Evolutionary conservation across 2,329 filamentous ascomycete genomes (phyloP).

Genomic region (Colletotrichum lentis): DNA sequence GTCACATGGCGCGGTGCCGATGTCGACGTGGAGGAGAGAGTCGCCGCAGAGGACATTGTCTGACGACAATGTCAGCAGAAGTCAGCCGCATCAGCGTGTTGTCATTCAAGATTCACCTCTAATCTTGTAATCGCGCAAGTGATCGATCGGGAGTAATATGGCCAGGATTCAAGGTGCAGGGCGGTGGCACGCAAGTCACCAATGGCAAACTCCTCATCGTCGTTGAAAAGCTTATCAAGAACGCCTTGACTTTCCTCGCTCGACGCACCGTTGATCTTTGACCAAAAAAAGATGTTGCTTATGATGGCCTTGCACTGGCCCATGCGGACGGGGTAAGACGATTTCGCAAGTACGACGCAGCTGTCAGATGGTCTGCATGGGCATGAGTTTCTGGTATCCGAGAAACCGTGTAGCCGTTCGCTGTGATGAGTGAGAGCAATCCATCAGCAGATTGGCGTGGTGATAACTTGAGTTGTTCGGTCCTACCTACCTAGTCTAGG

Average conservation of each 20-base stretch:
- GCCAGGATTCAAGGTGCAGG: conserved; percentile 65
- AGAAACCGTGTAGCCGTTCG: conserved; percentile 57
- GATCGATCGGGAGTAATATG: conserved; percentile 70
- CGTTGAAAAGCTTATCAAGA: conserved; percentile 63
- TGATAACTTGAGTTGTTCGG: conserved; percentile 50
- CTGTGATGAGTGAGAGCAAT: conserved; percentile 54
- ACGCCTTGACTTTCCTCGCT: conserved; percentile 53
- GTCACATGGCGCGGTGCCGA: conserved; percentile 62
- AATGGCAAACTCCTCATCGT: conserved; percentile 62
- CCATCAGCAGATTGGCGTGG: conserved; percentile 61
- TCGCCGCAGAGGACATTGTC: conserved; percentile 62
- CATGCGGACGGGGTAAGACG: conserved; percentile 45
- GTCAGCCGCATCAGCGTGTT: neutral
- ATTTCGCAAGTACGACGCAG: conserved; percentile 64
- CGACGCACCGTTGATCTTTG: conserved; percentile 57
- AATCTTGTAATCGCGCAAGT: conserved; percentile 66
- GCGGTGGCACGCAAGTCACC: conserved; percentile 56
- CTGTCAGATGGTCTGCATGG: conserved; percentile 68
- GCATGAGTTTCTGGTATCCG: conserved; percentile 69
- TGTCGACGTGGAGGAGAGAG: conserved; percentile 60
- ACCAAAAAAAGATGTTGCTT: too few species aligned
- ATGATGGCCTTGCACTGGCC: conserved; percentile 44
- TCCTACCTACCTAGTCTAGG: too few species aligned
- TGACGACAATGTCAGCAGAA: conserved; percentile 35
- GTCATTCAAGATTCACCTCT: conserved; percentile 48